Evolutionary conservation across 2,329 filamentous ascomycete species (phyloP), one percentile per base, ranked within the genome.

Genomic region (Parastagonospora avenae): DNA sequence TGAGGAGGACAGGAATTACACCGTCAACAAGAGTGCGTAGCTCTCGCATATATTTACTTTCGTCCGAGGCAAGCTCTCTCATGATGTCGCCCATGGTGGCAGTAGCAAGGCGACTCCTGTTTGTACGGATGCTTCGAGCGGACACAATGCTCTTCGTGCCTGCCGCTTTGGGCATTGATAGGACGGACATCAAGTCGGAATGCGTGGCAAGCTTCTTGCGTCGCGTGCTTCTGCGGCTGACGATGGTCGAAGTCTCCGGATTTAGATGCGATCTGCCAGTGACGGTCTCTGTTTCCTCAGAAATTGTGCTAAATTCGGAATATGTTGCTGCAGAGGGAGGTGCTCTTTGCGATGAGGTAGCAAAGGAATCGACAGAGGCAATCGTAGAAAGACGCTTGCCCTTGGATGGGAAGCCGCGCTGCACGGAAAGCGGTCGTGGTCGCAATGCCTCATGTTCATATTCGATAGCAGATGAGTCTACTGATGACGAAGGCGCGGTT

Each of bases 21-120:
- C 94, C 94, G 63, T 96, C 92, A 7, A 97, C 92, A 29, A 99
- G 77, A 0, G 94, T 97, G 68, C 92, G 91, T 29, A 99, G 81
- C 74, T 99, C 94, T 47, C 92, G 85, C 74, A 89, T 88, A 68
- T 97, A 99, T 60, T 94, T 89, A 38, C 84, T 79, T 73, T 99
- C 94, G 62, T 97, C 94, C 4, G 88, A 84, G 9, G 84, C 80
- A 56, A 99, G 86, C 67, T 96, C 92, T 45, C 82, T 81, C 71
- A 97, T 82, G 15, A 97, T 78, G 57, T 93, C 91, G 16, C 84
- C 80, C 9, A 91, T 80, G 1, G 88, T 92, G 35, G 89, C 85
- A 48, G 82, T 85, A 28, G 85, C 83, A 9, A 87, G 78, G 31
- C 83, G 82, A 65, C 84, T 89, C 52, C 87, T 85, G 62, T 86